Conservation (phyloP, 345 rosid species). For the Angophora floribunda region DNA sequence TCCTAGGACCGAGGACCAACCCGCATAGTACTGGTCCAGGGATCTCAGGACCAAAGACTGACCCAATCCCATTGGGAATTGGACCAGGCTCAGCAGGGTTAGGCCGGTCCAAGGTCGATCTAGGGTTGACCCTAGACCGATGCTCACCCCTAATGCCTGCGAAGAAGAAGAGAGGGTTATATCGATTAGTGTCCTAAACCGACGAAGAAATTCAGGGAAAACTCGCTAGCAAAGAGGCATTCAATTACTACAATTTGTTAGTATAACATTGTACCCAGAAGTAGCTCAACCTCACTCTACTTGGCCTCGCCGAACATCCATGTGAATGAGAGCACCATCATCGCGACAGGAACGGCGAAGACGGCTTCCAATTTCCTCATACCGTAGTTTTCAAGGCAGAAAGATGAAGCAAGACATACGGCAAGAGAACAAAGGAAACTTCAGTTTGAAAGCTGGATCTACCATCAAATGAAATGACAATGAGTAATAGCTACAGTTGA, state of each 20-base stretch:
- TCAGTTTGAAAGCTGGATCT: not conserved
- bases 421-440: not conserved
- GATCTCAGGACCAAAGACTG: no score
- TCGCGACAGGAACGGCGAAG: slow-evolving; percentile 23
- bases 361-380: slow-evolving; percentile 38
- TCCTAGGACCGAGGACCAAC: no score
- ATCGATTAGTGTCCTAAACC: not conserved
- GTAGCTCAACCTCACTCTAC: slow-evolving; percentile 17
- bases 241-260: not conserved
- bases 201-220: not conserved
- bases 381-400: slow-evolving; percentile 34
- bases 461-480: no score
- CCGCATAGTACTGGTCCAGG: no score
- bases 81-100: no score
- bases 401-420: slow-evolving; percentile 16
- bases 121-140: no score
- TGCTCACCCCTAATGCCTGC: no score
- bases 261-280: slow-evolving; percentile 9
- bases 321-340: slow-evolving; percentile 29
- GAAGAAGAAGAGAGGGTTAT: not conserved
- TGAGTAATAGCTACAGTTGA: no score
- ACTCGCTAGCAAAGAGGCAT: not conserved
- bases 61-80: no score
- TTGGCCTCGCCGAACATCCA: slow-evolving; percentile 37
- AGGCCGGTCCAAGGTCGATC: no score